These are phyloP conservation scores for Asterochloris erici DNA, from an alignment of 139 green algal genomes.

Conservation along the genomic window DNA sequence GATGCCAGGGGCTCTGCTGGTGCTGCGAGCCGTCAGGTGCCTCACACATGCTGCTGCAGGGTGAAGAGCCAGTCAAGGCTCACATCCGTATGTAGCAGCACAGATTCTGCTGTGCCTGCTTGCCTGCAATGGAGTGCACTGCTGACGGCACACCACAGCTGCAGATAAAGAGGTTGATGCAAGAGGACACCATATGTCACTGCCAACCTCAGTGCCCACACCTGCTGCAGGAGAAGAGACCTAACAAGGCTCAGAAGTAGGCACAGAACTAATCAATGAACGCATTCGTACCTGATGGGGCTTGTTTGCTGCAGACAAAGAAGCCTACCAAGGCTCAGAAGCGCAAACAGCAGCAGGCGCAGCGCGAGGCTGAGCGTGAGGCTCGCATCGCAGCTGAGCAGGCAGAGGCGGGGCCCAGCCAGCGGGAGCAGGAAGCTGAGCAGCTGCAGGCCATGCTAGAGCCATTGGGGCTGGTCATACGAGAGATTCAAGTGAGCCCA, in stretches of 20 bases:
- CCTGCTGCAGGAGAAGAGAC: too few relatives aligned
- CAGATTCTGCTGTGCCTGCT: not conserved
- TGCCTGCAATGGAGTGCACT: not conserved
- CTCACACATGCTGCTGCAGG: too few relatives aligned
- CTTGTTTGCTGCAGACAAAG: constrained; percentile 13
- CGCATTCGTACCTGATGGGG: too few relatives aligned
- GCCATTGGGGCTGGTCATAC: constrained; percentile 62
- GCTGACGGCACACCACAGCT: not conserved
- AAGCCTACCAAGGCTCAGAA: constrained; percentile 70
- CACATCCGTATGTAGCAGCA: too few relatives aligned
- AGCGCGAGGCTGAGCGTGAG: constrained; percentile 71
- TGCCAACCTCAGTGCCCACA: too few relatives aligned
- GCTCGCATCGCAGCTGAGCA: constrained; percentile 78
- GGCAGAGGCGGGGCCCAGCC: constrained; percentile 59
- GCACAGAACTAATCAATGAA: too few relatives aligned
- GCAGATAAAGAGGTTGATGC: too few relatives aligned
- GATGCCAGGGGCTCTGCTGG: too few relatives aligned
- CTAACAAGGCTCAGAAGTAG: too few relatives aligned
- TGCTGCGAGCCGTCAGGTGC: too few relatives aligned
- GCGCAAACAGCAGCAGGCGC: constrained; percentile 38
- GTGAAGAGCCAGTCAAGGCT: too few relatives aligned
- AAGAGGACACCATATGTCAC: too few relatives aligned
- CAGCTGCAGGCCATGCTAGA: constrained; percentile 57
- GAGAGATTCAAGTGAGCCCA: constrained; percentile 66
- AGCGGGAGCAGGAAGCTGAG: constrained; percentile 59